Evolutionary conservation across 2,329 filamentous ascomycete species (phyloP).

Genomic region (Raffaelea deltoideospora): DNA sequence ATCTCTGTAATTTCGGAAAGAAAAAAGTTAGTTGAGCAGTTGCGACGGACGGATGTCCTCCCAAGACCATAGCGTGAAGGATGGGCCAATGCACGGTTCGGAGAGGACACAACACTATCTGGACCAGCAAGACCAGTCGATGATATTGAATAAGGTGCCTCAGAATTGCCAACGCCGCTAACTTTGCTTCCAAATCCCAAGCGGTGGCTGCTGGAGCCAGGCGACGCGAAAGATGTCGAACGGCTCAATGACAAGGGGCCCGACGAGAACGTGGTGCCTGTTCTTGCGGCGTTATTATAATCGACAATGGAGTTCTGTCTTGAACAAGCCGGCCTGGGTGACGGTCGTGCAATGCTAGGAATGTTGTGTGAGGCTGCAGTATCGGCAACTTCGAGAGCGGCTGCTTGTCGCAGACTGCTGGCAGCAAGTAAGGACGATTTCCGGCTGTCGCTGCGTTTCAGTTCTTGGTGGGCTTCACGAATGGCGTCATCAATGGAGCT

Average conservation of each 20-base stretch:
- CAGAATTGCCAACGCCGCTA: background rate
- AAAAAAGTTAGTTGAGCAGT: slow-evolving; percentile 32
- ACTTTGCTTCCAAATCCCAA: slow-evolving; percentile 17
- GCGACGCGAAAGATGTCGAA: background rate
- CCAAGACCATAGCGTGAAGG: slow-evolving; percentile 38
- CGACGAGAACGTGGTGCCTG: too few species aligned
- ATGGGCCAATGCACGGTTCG: slow-evolving; percentile 19
- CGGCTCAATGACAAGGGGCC: too few species aligned
- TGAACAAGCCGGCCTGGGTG: slow-evolving; percentile 11
- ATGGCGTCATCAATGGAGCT: slow-evolving; percentile 69
- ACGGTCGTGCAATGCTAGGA: background rate
- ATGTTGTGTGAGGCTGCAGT: background rate
- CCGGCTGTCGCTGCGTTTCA: slow-evolving; percentile 55
- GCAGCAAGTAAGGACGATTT: slow-evolving; percentile 46
- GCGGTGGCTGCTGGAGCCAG: slow-evolving; percentile 37
- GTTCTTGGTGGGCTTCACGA: slow-evolving; percentile 53
- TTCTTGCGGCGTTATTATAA: background rate
- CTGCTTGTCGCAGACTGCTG: background rate
- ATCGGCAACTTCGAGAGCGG: background rate
- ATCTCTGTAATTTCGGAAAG: slow-evolving; percentile 43
- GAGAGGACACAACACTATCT: slow-evolving; percentile 4
- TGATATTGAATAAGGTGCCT: too few species aligned
- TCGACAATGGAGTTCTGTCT: slow-evolving; percentile 36
- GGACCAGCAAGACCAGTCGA: background rate
- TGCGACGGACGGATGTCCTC: slow-evolving; percentile 36